Percentiles rank a stretch among this genome's conserved stretches.
These are phyloP conservation scores for Solanum clarkiae DNA, from an alignment of 257 asterid species.

Conservation along the genomic window DNA sequence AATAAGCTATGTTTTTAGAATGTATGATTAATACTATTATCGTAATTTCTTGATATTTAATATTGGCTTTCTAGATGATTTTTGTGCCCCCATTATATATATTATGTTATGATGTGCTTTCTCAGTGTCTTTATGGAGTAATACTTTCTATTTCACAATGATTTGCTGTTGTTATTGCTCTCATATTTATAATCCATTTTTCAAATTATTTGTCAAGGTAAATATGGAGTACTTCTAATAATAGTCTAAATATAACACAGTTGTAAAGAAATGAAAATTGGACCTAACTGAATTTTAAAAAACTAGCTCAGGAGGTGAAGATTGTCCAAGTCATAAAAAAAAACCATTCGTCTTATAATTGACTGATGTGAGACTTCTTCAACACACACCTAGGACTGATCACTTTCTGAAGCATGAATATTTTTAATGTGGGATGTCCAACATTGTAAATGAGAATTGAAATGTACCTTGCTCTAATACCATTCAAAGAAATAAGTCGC, in stretches of 20 bases:
- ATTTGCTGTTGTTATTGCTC: not conserved
- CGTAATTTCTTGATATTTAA: not conserved
- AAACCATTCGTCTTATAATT: not conserved
- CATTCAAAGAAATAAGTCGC: too few species aligned
- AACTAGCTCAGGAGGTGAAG: not conserved
- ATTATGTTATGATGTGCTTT: accelerated
- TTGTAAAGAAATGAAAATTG: not conserved
- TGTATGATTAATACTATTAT: not conserved
- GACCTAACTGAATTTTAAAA: not conserved
- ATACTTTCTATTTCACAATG: not conserved
- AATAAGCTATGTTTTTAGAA: too few species aligned
- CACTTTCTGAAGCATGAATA: not conserved
- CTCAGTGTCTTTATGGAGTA: not conserved
- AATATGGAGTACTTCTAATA: not conserved
- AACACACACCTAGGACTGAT: accelerated
- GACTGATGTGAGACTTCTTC: not conserved
- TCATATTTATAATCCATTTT: not conserved
- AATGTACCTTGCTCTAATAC: too few species aligned
- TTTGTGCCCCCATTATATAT: too few species aligned
- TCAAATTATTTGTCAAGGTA: not conserved
- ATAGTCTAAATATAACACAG: not conserved
- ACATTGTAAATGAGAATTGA: too few species aligned
- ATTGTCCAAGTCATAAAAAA: too few species aligned
- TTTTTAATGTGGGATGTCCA: not conserved
- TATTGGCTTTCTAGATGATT: not conserved